Conservation (phyloP, 495 filamentous ascomycete genomes). For the Penicillium bialowiezense region DNA sequence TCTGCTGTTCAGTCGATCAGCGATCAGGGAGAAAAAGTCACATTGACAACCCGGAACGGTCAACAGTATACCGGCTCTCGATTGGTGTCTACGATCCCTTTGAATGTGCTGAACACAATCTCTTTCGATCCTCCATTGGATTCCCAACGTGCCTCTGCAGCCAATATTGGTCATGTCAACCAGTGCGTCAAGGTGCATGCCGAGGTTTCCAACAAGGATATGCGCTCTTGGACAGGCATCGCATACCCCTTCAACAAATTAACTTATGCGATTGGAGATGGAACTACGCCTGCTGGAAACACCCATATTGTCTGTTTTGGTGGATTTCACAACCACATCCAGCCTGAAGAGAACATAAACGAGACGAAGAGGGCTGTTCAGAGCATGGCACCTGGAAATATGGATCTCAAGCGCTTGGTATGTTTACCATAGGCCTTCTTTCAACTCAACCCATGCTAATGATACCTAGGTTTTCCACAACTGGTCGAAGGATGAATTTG, state of each 20-base stretch:
- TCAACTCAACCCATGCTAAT: background rate
- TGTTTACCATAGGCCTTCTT: background rate
- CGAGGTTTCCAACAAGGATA: conserved; percentile 19
- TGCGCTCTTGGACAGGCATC: conserved; percentile 24
- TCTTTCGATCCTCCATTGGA: conserved; percentile 24
- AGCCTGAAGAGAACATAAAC: conserved; percentile 17
- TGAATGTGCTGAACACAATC: conserved; percentile 26
- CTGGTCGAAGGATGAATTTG: conserved; percentile 28
- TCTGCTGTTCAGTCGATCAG: conserved; percentile 19
- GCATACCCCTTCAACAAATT: conserved; percentile 25
- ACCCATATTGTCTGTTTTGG: conserved; percentile 27
- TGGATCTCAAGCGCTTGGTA: conserved; percentile 20
- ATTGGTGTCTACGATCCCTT: conserved; percentile 27
- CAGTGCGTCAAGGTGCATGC: conserved; percentile 31
- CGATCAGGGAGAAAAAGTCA: conserved; percentile 12
- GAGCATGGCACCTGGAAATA: conserved; percentile 19
- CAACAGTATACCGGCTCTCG: conserved; percentile 9
- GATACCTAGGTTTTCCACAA: conserved; percentile 24
- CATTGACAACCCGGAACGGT: conserved; percentile 13
- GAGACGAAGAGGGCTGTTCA: conserved; percentile 17
- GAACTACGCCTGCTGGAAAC: conserved; percentile 20
- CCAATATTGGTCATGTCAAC: conserved; percentile 25
- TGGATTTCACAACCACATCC: conserved; percentile 18
- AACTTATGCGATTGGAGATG: conserved; percentile 15
- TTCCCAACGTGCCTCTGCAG: conserved; percentile 12